Percentiles rank a stretch among this genome's conserved stretches.
These are phyloP conservation scores for Dispira parvispora DNA, from an alignment of 192 early-diverging fungal genomes.

Conservation along the genomic window DNA sequence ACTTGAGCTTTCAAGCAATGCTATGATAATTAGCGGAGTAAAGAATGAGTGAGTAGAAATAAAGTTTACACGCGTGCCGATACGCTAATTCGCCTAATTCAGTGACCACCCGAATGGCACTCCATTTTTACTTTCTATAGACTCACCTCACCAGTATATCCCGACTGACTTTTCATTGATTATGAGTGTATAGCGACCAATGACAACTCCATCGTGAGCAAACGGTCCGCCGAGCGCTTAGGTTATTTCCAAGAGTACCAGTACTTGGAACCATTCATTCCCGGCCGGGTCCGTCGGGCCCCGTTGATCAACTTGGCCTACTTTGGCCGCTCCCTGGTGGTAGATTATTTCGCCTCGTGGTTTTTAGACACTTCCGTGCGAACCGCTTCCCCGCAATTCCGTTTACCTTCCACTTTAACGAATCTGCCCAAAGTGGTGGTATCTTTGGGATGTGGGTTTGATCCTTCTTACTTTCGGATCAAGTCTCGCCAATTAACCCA, in stretches of 20 bases:
- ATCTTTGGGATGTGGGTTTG: slow-evolving; percentile 9
- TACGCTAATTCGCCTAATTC: too few species aligned
- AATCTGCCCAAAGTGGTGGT: background rate
- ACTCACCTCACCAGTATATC: too few species aligned
- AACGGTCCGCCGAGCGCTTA: slow-evolving; percentile 9
- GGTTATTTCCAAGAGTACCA: slow-evolving; percentile 9
- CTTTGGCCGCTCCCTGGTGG: slow-evolving; percentile 9
- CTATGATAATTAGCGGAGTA: too few species aligned
- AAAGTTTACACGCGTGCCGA: too few species aligned
- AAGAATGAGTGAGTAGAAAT: too few species aligned
- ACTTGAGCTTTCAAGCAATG: too few species aligned
- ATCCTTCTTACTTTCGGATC: slow-evolving; percentile 8
- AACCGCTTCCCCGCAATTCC: background rate
- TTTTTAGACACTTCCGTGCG: background rate
- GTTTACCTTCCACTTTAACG: background rate
- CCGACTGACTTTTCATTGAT: too few species aligned
- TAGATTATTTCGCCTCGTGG: slow-evolving; percentile 11
- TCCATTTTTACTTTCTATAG: too few species aligned
- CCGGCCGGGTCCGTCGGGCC: background rate
- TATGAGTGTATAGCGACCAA: slow-evolving; percentile 1
- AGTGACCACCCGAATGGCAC: too few species aligned
- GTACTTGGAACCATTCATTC: background rate
- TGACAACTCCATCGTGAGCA: slow-evolving; percentile 11
- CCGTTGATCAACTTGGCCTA: slow-evolving; percentile 11
- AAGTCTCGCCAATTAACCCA: background rate